Conservation (phyloP, 2,329 filamentous ascomycete species). For the Penicillium occitanis region DNA sequence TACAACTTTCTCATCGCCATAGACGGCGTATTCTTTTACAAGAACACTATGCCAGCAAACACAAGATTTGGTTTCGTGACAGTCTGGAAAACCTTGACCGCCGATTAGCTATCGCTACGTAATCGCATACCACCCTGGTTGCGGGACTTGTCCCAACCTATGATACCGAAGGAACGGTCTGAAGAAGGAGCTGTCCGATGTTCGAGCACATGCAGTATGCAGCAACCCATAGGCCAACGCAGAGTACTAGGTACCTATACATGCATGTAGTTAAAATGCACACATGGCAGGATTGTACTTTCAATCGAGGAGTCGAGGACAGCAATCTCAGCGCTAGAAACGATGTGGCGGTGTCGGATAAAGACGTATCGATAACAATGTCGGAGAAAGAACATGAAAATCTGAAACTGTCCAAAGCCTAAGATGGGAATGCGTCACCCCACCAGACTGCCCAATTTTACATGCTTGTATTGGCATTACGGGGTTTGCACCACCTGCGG, state of each 20-base stretch:
- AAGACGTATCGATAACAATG: slow-evolving; percentile 1
- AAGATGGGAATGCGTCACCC: slow-evolving; percentile 14
- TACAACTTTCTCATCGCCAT: background rate
- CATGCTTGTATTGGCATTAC: background rate
- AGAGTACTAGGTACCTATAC: slow-evolving; percentile 13
- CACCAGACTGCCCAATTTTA: slow-evolving; percentile 13
- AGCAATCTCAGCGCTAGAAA: background rate
- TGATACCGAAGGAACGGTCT: background rate
- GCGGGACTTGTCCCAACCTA: slow-evolving; percentile 16
- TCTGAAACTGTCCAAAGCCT: background rate
- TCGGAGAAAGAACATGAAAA: background rate
- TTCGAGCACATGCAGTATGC: background rate
- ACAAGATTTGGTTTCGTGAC: background rate
- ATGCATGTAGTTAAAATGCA: slow-evolving; percentile 9
- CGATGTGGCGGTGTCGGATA: slow-evolving; percentile 12
- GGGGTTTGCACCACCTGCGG: background rate
- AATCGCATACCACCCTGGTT: slow-evolving; percentile 18
- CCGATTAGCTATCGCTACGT: slow-evolving; percentile 28
- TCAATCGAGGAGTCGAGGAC: background rate
- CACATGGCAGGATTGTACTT: slow-evolving; percentile 3
- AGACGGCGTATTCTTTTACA: background rate
- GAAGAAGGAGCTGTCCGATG: background rate
- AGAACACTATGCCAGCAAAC: background rate
- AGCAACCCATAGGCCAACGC: background rate
- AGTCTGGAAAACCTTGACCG: slow-evolving; percentile 5